Evolutionary conservation across 1,284 basidiomycete species (phyloP).

Genomic region (Ustilago crameri): DNA sequence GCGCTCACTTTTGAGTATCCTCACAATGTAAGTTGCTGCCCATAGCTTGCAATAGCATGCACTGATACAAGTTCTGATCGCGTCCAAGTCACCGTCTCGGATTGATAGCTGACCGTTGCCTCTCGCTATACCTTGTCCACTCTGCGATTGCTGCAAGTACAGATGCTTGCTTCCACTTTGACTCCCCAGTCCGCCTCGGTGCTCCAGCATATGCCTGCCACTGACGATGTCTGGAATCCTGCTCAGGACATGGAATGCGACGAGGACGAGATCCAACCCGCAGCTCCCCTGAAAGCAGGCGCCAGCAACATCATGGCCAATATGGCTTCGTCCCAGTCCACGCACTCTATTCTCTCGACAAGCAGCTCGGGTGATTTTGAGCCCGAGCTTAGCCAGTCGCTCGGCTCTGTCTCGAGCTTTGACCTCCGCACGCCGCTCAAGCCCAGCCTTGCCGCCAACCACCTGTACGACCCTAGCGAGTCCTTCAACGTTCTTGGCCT

Average conservation of each 20-base stretch:
- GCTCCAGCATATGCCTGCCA: conserved; percentile 21
- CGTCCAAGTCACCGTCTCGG: background rate
- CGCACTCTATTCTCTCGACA: conserved; percentile 47
- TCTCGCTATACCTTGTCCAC: background rate
- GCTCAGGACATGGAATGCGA: conserved; percentile 53
- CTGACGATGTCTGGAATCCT: conserved; percentile 28
- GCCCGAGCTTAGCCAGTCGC: conserved; percentile 56
- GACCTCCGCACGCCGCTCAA: conserved; percentile 58
- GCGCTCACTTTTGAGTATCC: conserved; percentile 11
- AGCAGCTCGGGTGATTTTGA: conserved; percentile 39
- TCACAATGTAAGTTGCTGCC: conserved; percentile 11
- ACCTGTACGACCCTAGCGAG: conserved; percentile 32
- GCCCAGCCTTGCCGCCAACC: conserved; percentile 34
- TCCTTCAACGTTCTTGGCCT: conserved; percentile 33
- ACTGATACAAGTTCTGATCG: background rate
- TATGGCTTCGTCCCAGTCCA: conserved; percentile 44
- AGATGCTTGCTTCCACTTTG: conserved; percentile 37
- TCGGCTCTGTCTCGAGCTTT: conserved; percentile 53
- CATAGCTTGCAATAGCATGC: background rate
- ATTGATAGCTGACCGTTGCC: conserved; percentile 7
- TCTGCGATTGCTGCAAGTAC: background rate
- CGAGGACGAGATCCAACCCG: conserved; percentile 21
- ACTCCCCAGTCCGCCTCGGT: conserved; percentile 11
- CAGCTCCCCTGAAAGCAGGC: conserved; percentile 11
- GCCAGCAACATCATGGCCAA: conserved; percentile 23